These are phyloP conservation scores for Polytrichum commune DNA, from an alignment of 225 moss, liverwort and hornwort genomes.

Conservation along the genomic window DNA sequence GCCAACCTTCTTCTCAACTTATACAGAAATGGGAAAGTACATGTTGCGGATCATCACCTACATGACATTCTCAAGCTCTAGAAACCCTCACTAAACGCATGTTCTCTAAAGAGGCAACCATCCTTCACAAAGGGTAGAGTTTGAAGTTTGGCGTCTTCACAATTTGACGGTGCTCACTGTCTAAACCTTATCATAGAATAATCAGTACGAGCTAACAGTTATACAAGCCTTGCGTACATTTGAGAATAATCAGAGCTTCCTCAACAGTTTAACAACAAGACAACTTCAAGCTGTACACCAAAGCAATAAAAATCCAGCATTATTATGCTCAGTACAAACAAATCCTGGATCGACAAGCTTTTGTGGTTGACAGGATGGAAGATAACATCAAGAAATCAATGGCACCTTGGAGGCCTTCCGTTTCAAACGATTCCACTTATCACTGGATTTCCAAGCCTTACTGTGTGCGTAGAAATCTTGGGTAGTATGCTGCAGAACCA, in stretches of 20 bases:
- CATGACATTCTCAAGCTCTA: background rate
- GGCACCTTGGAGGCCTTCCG: slow-evolving; percentile 20
- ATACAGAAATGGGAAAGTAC: background rate
- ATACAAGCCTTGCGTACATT: no score
- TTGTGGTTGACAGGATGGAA: background rate
- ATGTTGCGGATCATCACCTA: background rate
- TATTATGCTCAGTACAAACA: background rate
- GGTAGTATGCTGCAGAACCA: slow-evolving; percentile 22
- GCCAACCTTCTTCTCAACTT: background rate
- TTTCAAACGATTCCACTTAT: slow-evolving; percentile 45
- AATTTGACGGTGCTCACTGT: background rate
- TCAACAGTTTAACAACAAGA: no score
- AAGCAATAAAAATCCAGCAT: background rate
- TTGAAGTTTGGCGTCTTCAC: background rate
- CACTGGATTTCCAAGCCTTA: slow-evolving; percentile 33
- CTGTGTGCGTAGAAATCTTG: slow-evolving; percentile 39
- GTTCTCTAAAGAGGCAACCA: background rate
- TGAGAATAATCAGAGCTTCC: no score
- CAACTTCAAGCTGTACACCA: no score
- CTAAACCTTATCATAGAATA: no score
- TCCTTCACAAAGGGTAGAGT: background rate
- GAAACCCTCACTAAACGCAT: background rate
- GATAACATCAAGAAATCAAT: background rate
- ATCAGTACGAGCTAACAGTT: no score
- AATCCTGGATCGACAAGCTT: background rate